These are phyloP conservation scores for Fusarium anguioides DNA, from an alignment of 2,329 filamentous ascomycete species.

Conservation along the genomic window DNA sequence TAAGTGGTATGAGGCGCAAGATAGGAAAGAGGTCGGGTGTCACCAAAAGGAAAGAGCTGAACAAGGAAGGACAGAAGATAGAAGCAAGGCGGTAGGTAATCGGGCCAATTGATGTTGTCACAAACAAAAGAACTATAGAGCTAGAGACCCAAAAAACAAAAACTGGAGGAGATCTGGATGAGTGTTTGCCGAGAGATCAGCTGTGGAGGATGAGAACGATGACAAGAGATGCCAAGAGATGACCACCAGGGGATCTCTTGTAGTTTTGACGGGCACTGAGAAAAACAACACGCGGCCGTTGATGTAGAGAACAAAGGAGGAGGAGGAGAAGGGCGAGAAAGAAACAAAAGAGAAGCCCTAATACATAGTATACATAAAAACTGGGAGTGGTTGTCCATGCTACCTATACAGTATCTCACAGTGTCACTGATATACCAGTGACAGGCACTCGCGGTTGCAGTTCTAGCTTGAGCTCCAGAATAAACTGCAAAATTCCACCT, in stretches of 20 bases:
- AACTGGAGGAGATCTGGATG: not conserved
- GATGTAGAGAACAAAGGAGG: conserved; percentile 1
- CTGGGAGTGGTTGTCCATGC: not conserved
- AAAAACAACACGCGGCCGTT: conserved; percentile 8
- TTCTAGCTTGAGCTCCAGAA: not conserved
- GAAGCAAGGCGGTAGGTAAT: conserved; percentile 22
- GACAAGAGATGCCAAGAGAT: conserved; percentile 36
- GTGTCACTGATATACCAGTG: conserved; percentile 29
- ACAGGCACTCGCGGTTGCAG: not conserved
- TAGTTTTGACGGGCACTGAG: conserved; percentile 17
- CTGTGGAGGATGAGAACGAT: conserved; percentile 9
- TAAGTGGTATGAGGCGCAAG: not conserved
- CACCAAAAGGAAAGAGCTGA: conserved; percentile 2
- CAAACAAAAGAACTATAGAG: conserved; percentile 2
- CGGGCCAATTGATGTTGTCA: not conserved
- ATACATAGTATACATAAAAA: conserved; percentile 6
- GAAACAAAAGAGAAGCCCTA: not conserved
- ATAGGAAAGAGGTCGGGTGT: conserved; percentile 1
- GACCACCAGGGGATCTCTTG: conserved; percentile 30
- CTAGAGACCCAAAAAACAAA: not conserved
- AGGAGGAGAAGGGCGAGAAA: not conserved
- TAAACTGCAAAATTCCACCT: not conserved
- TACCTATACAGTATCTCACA: conserved; percentile 36
- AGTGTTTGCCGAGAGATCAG: conserved; percentile 14
- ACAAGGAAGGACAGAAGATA: conserved; percentile 16